Conservation (phyloP, 2,329 filamentous ascomycete genomes). For the Coniochaeta sp. region DNA sequence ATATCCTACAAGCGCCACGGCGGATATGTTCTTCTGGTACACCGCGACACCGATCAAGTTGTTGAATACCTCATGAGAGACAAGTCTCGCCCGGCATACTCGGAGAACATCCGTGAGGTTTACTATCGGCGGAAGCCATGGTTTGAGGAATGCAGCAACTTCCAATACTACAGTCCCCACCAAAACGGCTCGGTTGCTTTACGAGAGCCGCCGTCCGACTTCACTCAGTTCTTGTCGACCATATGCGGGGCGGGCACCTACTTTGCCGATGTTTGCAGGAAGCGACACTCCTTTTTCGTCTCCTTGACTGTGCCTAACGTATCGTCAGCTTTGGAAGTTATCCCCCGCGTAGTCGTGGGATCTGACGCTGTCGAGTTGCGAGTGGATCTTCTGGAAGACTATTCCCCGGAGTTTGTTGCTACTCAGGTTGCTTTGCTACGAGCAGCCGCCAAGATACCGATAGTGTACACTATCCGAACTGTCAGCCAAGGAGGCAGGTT, state of each 20-base stretch:
- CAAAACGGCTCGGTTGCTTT: conserved; percentile 31
- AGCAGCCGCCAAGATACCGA: conserved; percentile 62
- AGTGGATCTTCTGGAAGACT: conserved; percentile 81
- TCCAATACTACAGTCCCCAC: conserved; percentile 81
- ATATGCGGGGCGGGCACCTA: conserved; percentile 58
- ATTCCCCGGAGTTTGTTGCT: conserved; percentile 67
- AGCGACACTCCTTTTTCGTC: conserved; percentile 83
- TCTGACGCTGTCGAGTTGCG: conserved; percentile 90
- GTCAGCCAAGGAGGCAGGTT: conserved; percentile 81
- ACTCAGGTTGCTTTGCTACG: conserved; percentile 77
- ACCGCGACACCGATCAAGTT: conserved; percentile 79
- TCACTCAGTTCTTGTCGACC: conserved; percentile 63
- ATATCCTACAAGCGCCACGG: conserved; percentile 65
- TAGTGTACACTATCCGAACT: conserved; percentile 90
- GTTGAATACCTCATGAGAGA: conserved; percentile 84
- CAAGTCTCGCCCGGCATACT: conserved; percentile 85
- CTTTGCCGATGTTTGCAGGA: conserved; percentile 48
- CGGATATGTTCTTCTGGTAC: conserved; percentile 80
- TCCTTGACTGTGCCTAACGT: conserved; percentile 80
- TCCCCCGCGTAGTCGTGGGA: conserved; percentile 71
- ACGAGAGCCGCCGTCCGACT: conserved; percentile 54
- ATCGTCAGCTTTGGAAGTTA: conserved; percentile 49
- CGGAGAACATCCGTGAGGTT: conserved; percentile 85
- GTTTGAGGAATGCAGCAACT: conserved; percentile 90
- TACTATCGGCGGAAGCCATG: conserved; percentile 84